A percentile compares a stretch with the other conserved stretches of the same genome.
phyloP scores from a whole-genome alignment of 2,329 filamentous ascomycete genomes.

The Fusarium irregulare region DNA sequence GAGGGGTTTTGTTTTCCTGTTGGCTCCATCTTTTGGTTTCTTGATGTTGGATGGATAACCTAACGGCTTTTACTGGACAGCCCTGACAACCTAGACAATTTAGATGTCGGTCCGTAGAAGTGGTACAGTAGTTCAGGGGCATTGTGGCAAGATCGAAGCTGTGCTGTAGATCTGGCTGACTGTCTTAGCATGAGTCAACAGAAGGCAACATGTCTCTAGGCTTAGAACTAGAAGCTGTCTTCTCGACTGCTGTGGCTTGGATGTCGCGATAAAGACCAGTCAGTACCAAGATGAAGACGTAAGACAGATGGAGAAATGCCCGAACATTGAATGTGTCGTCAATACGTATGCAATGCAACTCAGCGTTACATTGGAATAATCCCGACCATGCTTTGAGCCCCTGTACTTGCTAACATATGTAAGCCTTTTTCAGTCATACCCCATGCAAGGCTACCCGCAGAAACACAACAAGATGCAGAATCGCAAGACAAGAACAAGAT shows the following conservation, averaged over 20 bases:
- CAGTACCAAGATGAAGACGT: not conserved
- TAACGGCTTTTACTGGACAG: not conserved
- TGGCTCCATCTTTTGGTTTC: not conserved
- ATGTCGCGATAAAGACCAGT: not conserved
- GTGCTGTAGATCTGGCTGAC: not conserved
- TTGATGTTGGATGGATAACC: not conserved
- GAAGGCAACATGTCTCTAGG: not conserved
- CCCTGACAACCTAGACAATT: not conserved
- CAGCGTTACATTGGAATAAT: constrained; percentile 28
- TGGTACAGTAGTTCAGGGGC: constrained; percentile 21
- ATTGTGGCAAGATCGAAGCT: constrained; percentile 24
- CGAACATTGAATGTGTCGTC: constrained; percentile 29
- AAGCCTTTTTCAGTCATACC: not conserved
- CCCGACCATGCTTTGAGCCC: constrained; percentile 26
- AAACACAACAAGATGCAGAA: constrained; percentile 2
- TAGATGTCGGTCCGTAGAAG: constrained; percentile 1
- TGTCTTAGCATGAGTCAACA: constrained; percentile 24
- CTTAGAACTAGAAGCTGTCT: not conserved
- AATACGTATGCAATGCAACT: constrained; percentile 27
- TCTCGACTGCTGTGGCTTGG: not conserved
- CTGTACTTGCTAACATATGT: not conserved
- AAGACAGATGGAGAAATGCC: constrained; percentile 20
- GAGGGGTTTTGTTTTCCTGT: constrained; percentile 27
- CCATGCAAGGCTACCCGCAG: constrained; percentile 32
- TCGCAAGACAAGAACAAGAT: not conserved